Percentiles rank a stretch among this genome's conserved stretches.
These are phyloP conservation scores for Aspergillus sojae DNA, from an alignment of 2,329 filamentous ascomycete genomes.

Conservation along the genomic window DNA sequence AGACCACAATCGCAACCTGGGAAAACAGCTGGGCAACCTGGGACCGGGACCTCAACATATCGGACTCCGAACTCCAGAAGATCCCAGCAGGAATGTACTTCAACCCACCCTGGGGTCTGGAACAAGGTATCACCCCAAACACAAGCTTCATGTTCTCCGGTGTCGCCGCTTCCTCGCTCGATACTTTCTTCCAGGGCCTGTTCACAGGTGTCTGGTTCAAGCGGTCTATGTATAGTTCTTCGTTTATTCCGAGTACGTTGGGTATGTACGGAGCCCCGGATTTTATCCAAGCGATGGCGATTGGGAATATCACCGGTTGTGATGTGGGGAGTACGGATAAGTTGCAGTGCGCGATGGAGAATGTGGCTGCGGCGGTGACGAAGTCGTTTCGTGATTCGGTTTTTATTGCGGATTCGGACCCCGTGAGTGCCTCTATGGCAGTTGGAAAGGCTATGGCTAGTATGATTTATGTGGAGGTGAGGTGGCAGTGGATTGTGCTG, in stretches of 20 bases:
- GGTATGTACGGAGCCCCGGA: neutral
- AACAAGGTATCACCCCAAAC: neutral
- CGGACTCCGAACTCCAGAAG: neutral
- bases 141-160: neutral
- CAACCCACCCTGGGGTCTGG: neutral
- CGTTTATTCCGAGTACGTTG: neutral
- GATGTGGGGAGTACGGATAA: neutral
- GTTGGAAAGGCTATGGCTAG: slow-evolving; percentile 1
- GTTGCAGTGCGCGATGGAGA: slow-evolving; percentile 12
- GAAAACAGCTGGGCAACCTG: neutral
- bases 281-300: neutral
- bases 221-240: neutral
- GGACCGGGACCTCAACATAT: neutral
- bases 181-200: neutral
- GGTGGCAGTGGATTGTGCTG: slow-evolving; percentile 19
- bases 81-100: neutral
- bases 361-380: slow-evolving; percentile 14
- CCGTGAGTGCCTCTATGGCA: neutral
- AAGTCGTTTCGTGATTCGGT: slow-evolving; percentile 13
- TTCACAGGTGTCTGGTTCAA: neutral
- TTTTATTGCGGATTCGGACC: neutral
- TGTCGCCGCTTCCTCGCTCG: neutral
- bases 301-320: neutral
- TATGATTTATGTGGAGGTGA: slow-evolving; percentile 9
- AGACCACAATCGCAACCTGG: neutral